phyloP scores from a whole-genome alignment of 1,284 basidiomycete genomes.

The Termitomyces sp. region DNA sequence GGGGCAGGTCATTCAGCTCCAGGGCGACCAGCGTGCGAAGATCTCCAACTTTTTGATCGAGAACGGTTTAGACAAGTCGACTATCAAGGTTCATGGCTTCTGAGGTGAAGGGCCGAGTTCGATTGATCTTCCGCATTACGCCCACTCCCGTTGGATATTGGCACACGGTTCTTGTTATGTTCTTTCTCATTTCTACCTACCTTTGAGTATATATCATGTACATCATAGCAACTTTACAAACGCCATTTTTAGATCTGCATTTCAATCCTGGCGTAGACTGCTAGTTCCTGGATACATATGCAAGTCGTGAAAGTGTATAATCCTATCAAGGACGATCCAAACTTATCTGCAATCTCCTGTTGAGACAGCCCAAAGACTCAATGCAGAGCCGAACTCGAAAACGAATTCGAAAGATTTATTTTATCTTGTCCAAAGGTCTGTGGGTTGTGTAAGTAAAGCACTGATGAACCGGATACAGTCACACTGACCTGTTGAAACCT shows the following conservation, averaged over 20 bases:
- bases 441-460: not conserved
- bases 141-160: not conserved
- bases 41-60: slow-evolving; percentile 84
- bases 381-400: not conserved
- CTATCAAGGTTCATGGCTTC: slow-evolving; percentile 87
- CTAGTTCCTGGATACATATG: slow-evolving; percentile 14
- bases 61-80: slow-evolving; percentile 66
- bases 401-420: slow-evolving; percentile 26
- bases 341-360: slow-evolving; percentile 19
- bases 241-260: slow-evolving; percentile 6
- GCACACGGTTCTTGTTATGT: slow-evolving; percentile 6
- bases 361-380: not conserved
- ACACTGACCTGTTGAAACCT: slow-evolving; percentile 80
- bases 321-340: slow-evolving; percentile 18
- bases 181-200: slow-evolving; percentile 12
- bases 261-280: slow-evolving; percentile 1
- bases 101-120: slow-evolving; percentile 30
- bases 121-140: slow-evolving; percentile 3
- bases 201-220: slow-evolving; percentile 18
- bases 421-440: slow-evolving; percentile 57
- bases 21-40: slow-evolving; percentile 95
- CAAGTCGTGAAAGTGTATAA: slow-evolving; percentile 18
- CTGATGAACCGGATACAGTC: slow-evolving; percentile 13
- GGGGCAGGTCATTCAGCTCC: slow-evolving; percentile 97
- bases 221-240: slow-evolving; percentile 10